A percentile compares a stretch with the other conserved stretches of the same genome.
These are phyloP conservation scores for Penicillium sp. DNA, from an alignment of 2,329 filamentous ascomycete species.

Conservation along the genomic window DNA sequence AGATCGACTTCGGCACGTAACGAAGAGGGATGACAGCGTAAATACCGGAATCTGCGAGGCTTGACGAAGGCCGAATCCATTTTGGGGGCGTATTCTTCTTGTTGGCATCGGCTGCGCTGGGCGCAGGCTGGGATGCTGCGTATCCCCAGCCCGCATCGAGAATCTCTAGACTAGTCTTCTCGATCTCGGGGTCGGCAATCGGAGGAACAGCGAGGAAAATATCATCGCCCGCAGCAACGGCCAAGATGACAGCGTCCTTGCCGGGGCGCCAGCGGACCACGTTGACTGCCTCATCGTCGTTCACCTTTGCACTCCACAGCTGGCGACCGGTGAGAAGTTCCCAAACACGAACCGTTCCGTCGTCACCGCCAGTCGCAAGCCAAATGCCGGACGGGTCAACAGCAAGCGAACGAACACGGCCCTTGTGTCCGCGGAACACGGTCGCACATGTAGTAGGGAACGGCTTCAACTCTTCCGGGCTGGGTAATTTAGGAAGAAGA, in stretches of 20 bases:
- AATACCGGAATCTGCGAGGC: slow-evolving; percentile 71
- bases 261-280: slow-evolving; percentile 85
- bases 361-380: slow-evolving; percentile 89
- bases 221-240: slow-evolving; percentile 79
- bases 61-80: slow-evolving; percentile 75
- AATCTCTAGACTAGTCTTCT: slow-evolving; percentile 69
- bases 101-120: slow-evolving; percentile 50
- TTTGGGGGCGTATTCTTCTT: slow-evolving; percentile 74
- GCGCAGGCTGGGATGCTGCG: slow-evolving; percentile 59
- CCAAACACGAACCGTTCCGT: slow-evolving; percentile 90
- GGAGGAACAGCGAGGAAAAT: slow-evolving; percentile 80
- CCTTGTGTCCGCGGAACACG: slow-evolving; percentile 82
- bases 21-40: slow-evolving; percentile 77
- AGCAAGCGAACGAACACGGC: slow-evolving; percentile 77
- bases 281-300: slow-evolving; percentile 74
- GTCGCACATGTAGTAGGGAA: slow-evolving; percentile 90
- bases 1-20: slow-evolving; percentile 78
- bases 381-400: slow-evolving; percentile 83
- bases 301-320: slow-evolving; percentile 78
- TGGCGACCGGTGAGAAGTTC: slow-evolving; percentile 81
- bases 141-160: slow-evolving; percentile 92
- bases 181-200: slow-evolving; percentile 67
- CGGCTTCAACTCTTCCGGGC: slow-evolving; percentile 86
- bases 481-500: slow-evolving; percentile 85
- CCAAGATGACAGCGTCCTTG: slow-evolving; percentile 74